A percentile compares a stretch with the other conserved stretches of the same genome.
Evolutionary conservation across 1,139 yeast species (phyloP).

Genomic region (Blastobotrys apis): DNA sequence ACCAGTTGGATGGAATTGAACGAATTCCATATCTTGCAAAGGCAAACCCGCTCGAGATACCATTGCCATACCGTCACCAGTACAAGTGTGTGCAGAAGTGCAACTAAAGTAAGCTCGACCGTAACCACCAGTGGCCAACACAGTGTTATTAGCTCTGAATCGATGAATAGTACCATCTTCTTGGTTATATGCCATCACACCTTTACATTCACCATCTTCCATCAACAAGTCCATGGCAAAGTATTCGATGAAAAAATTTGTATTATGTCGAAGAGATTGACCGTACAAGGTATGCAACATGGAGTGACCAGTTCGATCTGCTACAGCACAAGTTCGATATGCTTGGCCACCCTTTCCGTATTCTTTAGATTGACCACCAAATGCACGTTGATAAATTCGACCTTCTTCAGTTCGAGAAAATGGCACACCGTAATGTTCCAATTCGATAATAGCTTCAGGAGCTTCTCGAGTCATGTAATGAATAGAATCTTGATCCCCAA

Average conservation of each 20-base stretch:
- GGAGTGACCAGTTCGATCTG: slow-evolving; percentile 99
- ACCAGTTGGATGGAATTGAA: slow-evolving; percentile 99
- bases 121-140: slow-evolving; percentile 97
- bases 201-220: slow-evolving; percentile 95
- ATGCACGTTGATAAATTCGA: slow-evolving; percentile 96
- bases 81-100: slow-evolving; percentile 99
- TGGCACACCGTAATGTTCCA: slow-evolving; percentile 98
- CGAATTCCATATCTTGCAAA: slow-evolving; percentile 93
- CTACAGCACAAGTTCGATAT: slow-evolving; percentile 98
- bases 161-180: slow-evolving; percentile 98
- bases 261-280: slow-evolving; percentile 93
- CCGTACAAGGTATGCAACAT: slow-evolving; percentile 93
- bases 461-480: slow-evolving; percentile 99
- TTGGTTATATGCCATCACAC: slow-evolving; percentile 95
- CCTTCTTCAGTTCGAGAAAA: slow-evolving; percentile 97
- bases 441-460: slow-evolving; percentile 89
- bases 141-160: slow-evolving; percentile 94
- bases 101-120: slow-evolving; percentile 98
- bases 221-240: slow-evolving; percentile 92
- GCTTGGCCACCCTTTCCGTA: slow-evolving; percentile 99
- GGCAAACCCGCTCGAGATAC: slow-evolving; percentile 98
- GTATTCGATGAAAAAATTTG: slow-evolving; percentile 96
- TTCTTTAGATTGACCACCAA: slow-evolving; percentile 96
- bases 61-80: slow-evolving; percentile 99
- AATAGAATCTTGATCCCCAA: slow-evolving; percentile 98